Base-by-base conservation (phyloP, 2,329 filamentous ascomycete species). In the Xenoacremonium recifei region DNA sequence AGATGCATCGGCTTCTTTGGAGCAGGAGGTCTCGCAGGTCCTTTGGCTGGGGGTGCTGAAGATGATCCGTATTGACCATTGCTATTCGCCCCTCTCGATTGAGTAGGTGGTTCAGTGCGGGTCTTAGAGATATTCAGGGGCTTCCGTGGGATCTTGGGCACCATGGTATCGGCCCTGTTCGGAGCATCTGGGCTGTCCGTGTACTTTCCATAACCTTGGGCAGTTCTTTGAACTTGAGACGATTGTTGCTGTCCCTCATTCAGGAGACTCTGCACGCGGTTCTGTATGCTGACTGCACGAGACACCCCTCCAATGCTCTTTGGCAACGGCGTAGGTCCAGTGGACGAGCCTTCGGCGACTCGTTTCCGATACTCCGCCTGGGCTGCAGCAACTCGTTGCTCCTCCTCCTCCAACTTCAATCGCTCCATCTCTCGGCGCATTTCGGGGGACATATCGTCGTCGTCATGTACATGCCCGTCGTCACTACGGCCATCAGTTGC, bases 341-440 rank as follows among this genome's bases (percentile, higher is more conserved):
- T 52, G 7, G 64, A 60, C 19, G 29, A 16, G 29, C 70, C 67
- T 32, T 71, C 72, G 16, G 85, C 80, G 29, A 96, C 70, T 17
- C 86, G 82, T 54, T 83, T 82, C 23, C 87, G 82, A 63, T 97
- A 96, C 65, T 95, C 91, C 2, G 88, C 90, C 15, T 89, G 90
- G 0, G 91, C 93, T 16, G 85, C 85, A 35, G 89, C 89, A 2
- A 99, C 93, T 3, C 93, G 81, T 57, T 83, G 85, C 66, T 99
- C 93, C 68, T 99, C 93, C 59, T 93, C 84, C 15, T 84, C 85
- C 2, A 96, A 75, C 41, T 84, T 81, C 40, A 84, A 75, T 16
- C 91, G 84, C 65, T 99, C 93, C 13, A 95, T 74, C 61, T 99
- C 93, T 21, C 93, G 85, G 37, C 89, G 84, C 73, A 93, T 87